phyloP scores from a whole-genome alignment of 2,329 filamentous ascomycete species.

The Curvularia spicifera region DNA sequence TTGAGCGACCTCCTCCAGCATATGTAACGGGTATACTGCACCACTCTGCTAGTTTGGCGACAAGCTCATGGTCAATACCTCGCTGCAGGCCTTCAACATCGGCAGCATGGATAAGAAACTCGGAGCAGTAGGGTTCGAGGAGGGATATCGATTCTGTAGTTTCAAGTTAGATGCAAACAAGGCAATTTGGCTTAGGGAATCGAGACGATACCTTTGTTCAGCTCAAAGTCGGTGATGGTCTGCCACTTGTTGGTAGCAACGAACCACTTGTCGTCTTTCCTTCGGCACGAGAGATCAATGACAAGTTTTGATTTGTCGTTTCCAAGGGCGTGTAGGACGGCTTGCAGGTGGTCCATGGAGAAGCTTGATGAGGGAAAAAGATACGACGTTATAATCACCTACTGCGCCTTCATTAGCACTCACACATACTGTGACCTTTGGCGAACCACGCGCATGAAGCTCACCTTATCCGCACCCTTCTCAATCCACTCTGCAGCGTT shows the following conservation, averaged over 20 bases:
- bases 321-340: constrained; percentile 73
- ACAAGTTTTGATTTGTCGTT: constrained; percentile 83
- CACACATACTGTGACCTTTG: not conserved
- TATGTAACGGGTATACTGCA: constrained; percentile 94
- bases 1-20: constrained; percentile 84
- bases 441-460: constrained; percentile 23
- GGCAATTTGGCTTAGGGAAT: not conserved
- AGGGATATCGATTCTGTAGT: constrained; percentile 74
- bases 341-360: constrained; percentile 75
- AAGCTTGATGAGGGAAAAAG: constrained; percentile 87
- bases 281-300: constrained; percentile 91
- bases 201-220: constrained; percentile 72
- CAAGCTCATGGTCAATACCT: constrained; percentile 87
- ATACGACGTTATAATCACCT: constrained; percentile 97
- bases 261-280: constrained; percentile 79
- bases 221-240: constrained; percentile 94
- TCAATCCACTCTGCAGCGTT: constrained; percentile 90
- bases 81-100: constrained; percentile 94
- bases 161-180: not conserved
- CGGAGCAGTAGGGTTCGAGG: constrained; percentile 90
- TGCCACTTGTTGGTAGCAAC: constrained; percentile 99
- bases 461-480: constrained; percentile 85
- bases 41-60: constrained; percentile 79
- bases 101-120: constrained; percentile 96
- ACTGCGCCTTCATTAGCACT: constrained; percentile 43